These are phyloP conservation scores for Xerocomellus amylosporus DNA, from an alignment of 768 basidiomycete species.

Conservation along the genomic window DNA sequence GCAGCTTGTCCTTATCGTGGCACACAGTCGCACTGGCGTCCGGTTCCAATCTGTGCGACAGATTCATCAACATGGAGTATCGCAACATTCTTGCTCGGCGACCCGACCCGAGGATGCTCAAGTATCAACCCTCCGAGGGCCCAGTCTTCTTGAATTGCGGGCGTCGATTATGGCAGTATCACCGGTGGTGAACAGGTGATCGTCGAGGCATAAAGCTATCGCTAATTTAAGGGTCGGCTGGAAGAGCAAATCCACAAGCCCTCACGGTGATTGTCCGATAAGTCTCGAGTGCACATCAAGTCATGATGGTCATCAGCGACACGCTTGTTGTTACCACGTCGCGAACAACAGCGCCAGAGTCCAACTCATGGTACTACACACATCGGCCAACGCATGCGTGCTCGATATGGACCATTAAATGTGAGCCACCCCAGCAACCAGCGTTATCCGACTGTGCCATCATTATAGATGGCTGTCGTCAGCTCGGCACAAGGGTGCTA, in stretches of 20 bases:
- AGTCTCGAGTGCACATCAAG: neutral
- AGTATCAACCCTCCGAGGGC: neutral
- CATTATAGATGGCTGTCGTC: neutral
- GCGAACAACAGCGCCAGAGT: neutral
- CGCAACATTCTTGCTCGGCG: too few relatives aligned
- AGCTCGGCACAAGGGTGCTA: neutral
- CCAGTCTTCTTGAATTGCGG: neutral
- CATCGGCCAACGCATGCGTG: neutral
- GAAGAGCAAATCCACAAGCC: too few relatives aligned
- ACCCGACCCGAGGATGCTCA: too few relatives aligned
- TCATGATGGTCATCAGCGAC: neutral
- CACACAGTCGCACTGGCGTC: too few relatives aligned
- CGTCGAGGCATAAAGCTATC: neutral
- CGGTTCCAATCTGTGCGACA: too few relatives aligned
- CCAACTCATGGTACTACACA: neutral
- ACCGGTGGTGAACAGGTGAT: neutral
- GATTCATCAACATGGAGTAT: too few relatives aligned
- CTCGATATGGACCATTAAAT: neutral
- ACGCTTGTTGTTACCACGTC: neutral
- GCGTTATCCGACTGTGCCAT: neutral
- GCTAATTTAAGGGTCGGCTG: too few relatives aligned
- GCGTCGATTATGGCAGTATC: neutral
- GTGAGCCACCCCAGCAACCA: conserved; percentile 1
- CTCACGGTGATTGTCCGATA: neutral
- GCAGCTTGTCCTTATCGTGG: too few relatives aligned